phyloP scores from a whole-genome alignment of 768 basidiomycete genomes.

The Porpolomopsis calyptriformis region DNA sequence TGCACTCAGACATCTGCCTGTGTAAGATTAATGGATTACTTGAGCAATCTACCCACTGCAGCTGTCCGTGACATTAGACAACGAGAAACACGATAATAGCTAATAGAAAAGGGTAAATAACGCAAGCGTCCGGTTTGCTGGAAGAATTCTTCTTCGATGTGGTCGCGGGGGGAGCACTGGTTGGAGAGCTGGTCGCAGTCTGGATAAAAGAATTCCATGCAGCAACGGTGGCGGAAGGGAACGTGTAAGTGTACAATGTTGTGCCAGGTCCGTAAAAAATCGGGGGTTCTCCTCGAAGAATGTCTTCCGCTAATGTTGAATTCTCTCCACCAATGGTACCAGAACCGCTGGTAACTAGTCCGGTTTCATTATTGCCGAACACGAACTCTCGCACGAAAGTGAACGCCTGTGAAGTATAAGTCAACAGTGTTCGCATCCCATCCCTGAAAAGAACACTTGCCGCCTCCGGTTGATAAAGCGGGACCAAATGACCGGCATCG shows the following conservation, averaged over 20 bases:
- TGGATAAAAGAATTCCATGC: slow-evolving; percentile 45
- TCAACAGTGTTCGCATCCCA: background rate
- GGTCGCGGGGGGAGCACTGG: slow-evolving; percentile 6
- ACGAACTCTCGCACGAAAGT: slow-evolving; percentile 61
- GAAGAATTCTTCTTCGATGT: background rate
- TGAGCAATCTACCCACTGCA: no score
- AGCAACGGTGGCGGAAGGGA: slow-evolving; percentile 42
- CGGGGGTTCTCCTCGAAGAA: slow-evolving; percentile 42
- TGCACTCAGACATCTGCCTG: no score
- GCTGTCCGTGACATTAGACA: no score
- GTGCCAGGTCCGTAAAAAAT: slow-evolving; percentile 46
- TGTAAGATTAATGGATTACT: no score
- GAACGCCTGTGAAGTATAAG: slow-evolving; percentile 34
- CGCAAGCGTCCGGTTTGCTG: background rate
- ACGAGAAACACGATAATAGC: no score
- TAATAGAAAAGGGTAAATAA: background rate
- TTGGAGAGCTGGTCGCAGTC: slow-evolving; percentile 25
- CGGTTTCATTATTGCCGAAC: slow-evolving; percentile 49
- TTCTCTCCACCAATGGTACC: slow-evolving; percentile 40
- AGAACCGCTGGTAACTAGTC: slow-evolving; percentile 33
- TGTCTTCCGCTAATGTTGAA: slow-evolving; percentile 31
- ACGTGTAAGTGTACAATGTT: slow-evolving; percentile 41
- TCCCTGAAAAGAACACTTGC: slow-evolving; percentile 19
- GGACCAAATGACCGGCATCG: slow-evolving; percentile 34
- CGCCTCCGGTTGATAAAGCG: slow-evolving; percentile 23